Evolutionary conservation across 495 filamentous ascomycete genomes (phyloP), one percentile per base, ranked within the genome.

Genomic region (Xylaria sp.): DNA sequence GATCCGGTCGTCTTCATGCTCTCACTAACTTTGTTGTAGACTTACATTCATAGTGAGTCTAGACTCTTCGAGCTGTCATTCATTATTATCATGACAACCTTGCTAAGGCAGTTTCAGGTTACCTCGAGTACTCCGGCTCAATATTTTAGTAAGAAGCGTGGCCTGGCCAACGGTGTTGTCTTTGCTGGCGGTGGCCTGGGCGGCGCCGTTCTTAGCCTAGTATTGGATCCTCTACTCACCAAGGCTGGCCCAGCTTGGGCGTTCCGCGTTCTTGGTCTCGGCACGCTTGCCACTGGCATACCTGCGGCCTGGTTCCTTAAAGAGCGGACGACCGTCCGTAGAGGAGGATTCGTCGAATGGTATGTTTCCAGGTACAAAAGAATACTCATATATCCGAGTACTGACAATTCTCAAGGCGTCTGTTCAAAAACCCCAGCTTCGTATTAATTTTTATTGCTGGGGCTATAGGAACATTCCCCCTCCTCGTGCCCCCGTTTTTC

Each of bases 401-500:
- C 66, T 71, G 17, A 68, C 55, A 65, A 17, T 21, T 9, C 21
- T 15, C 14, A 31, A 84, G 83, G 84, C 73, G 78, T 33, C 77
- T 89, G 19, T 87, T 90, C 71, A 81, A 80, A 19, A 82, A 86
- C 68, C 50, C 81, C 9, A 82, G 81, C 31, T 90, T 90, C 74
- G 57, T 77, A 6, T 78, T 84, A 0, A 77, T 90, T 37, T 90
- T 89, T 70, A 61, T 86, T 6, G 82, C 82, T 3, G 86, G 86
- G 3, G 86, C 84, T 3, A 85, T 90, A n/a, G 88, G 82, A 3
- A 89, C 87, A 24, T 90, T 90, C 73, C 85, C 88, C 0, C 82
- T 90, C 11, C 85, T 89, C 62, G 87, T 90, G 2, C 88, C 88
- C 0, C 85, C 88, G 0, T 89, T 88, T 77, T 90, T 88, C 74